Percentiles rank a stretch among this genome's conserved stretches.
These are phyloP conservation scores for Clavispora carvajalis DNA, from an alignment of 805 yeast species.

Conservation along the genomic window DNA sequence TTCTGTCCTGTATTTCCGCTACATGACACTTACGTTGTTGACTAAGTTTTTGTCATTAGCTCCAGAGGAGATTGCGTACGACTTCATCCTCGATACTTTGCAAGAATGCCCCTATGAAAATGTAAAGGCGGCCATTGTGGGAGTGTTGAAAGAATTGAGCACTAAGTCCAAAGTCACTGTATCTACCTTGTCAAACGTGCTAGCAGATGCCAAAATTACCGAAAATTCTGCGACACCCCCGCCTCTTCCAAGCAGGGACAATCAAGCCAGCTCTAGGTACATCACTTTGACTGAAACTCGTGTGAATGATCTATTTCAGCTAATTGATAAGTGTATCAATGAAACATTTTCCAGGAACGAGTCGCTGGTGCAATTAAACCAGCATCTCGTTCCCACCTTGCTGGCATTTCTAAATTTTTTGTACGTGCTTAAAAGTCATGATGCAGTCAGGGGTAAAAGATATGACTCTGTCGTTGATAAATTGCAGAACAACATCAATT, in stretches of 20 bases:
- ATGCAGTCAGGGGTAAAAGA: conserved; percentile 13
- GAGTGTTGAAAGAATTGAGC: conserved; percentile 65
- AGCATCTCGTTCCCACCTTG: conserved; percentile 36
- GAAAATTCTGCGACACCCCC: conserved; percentile 11
- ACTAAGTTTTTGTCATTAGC: conserved; percentile 57
- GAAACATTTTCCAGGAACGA: conserved; percentile 25
- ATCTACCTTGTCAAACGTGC: background rate
- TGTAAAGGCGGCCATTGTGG: conserved; percentile 54
- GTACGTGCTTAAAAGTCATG: conserved; percentile 24
- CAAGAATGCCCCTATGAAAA: conserved; percentile 60
- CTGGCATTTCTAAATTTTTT: conserved; percentile 56
- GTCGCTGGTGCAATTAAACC: conserved; percentile 16
- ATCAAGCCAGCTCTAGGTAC: conserved; percentile 27
- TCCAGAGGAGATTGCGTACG: conserved; percentile 52
- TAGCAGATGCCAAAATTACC: conserved; percentile 15
- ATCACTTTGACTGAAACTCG: conserved; percentile 41
- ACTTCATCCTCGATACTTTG: conserved; percentile 60
- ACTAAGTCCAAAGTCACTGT: conserved; percentile 23
- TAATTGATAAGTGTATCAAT: conserved; percentile 35
- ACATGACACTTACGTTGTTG: conserved; percentile 52
- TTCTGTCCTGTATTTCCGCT: conserved; percentile 25
- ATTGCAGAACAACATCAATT: conserved; percentile 13
- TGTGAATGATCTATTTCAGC: conserved; percentile 36
- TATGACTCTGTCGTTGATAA: conserved; percentile 10
- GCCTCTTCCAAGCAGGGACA: conserved; percentile 15